phyloP scores from a whole-genome alignment of 129 eudicot genomes.

The Oenanthe sinensis region DNA sequence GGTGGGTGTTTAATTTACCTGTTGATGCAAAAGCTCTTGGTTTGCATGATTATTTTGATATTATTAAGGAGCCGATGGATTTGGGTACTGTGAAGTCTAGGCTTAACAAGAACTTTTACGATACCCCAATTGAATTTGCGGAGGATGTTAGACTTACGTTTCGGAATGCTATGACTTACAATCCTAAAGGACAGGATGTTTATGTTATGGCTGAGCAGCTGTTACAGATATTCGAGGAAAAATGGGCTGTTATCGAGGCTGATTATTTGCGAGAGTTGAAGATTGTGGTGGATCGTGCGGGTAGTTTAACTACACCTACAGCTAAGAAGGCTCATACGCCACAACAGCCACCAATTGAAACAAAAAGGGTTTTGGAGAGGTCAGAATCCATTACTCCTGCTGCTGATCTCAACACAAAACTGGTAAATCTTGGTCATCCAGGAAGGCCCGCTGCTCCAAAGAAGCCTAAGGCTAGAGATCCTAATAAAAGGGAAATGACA shows the following conservation, averaged over 20 bases:
- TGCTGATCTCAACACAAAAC: slow-evolving; percentile 26
- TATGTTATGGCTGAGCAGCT: slow-evolving; percentile 71
- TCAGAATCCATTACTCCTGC: slow-evolving; percentile 28
- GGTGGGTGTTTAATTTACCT: slow-evolving; percentile 82
- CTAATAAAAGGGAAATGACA: slow-evolving; percentile 79
- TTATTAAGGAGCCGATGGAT: slow-evolving; percentile 86
- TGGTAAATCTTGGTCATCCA: slow-evolving; percentile 16
- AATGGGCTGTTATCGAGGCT: slow-evolving; percentile 66
- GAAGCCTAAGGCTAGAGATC: slow-evolving; percentile 85
- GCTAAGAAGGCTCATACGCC: slow-evolving; percentile 34
- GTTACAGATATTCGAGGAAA: slow-evolving; percentile 63
- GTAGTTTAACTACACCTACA: slow-evolving; percentile 30
- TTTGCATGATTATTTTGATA: slow-evolving; percentile 75
- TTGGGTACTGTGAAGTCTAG: slow-evolving; percentile 75
- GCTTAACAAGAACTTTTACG: slow-evolving; percentile 59
- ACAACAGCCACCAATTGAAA: slow-evolving; percentile 26
- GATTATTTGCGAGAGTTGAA: slow-evolving; percentile 47
- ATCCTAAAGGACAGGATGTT: slow-evolving; percentile 85
- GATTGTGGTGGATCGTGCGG: slow-evolving; percentile 32
- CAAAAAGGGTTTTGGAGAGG: slow-evolving; percentile 22
- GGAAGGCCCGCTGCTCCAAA: slow-evolving; percentile 40
- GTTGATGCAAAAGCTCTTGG: slow-evolving; percentile 80
- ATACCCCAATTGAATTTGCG: slow-evolving; percentile 64
- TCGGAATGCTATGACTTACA: slow-evolving; percentile 81
- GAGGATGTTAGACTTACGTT: slow-evolving; percentile 87